Evolutionary conservation across 2,329 filamentous ascomycete species (phyloP).

Genomic region (Triangularia setosa): DNA sequence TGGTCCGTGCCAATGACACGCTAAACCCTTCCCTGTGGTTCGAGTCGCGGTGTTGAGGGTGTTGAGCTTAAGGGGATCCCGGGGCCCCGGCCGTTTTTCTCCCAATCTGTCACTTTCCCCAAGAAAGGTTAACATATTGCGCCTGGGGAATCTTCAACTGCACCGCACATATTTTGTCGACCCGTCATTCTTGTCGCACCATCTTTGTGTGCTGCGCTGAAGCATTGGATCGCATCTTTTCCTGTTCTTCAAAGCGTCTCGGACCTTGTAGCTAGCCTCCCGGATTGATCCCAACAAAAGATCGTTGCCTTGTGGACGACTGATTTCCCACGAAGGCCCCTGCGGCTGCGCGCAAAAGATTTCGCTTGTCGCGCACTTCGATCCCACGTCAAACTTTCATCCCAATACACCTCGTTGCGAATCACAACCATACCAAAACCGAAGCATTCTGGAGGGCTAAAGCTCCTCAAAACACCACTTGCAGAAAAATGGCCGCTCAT

Average conservation of each 20-base stretch:
- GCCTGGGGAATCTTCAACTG: conserved; percentile 19
- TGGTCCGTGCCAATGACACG: conserved; percentile 21
- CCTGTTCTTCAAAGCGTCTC: not conserved
- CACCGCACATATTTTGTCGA: conserved; percentile 14
- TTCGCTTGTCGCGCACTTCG: conserved; percentile 20
- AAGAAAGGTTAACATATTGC: conserved; percentile 21
- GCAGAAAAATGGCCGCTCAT: conserved; percentile 19
- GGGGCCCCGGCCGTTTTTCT: conserved; percentile 20
- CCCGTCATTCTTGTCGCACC: not conserved
- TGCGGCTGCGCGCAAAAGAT: conserved; percentile 22
- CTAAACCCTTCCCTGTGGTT: conserved; percentile 12
- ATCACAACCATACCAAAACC: not conserved
- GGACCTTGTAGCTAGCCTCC: not conserved
- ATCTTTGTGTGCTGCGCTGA: not conserved
- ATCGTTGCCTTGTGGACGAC: conserved; percentile 8
- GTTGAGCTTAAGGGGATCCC: conserved; percentile 9
- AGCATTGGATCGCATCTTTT: not conserved
- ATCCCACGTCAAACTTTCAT: not conserved
- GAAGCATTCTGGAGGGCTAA: not conserved
- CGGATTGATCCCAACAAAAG: conserved; percentile 1
- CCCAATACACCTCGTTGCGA: not conserved
- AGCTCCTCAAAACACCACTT: not conserved
- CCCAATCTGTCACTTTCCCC: conserved; percentile 22
- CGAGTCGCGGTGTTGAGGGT: conserved; percentile 21
- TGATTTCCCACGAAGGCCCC: conserved; percentile 9